These are phyloP conservation scores for Rhodotorula mucilaginosa DNA, from an alignment of 1,284 basidiomycete genomes.

Conservation along the genomic window DNA sequence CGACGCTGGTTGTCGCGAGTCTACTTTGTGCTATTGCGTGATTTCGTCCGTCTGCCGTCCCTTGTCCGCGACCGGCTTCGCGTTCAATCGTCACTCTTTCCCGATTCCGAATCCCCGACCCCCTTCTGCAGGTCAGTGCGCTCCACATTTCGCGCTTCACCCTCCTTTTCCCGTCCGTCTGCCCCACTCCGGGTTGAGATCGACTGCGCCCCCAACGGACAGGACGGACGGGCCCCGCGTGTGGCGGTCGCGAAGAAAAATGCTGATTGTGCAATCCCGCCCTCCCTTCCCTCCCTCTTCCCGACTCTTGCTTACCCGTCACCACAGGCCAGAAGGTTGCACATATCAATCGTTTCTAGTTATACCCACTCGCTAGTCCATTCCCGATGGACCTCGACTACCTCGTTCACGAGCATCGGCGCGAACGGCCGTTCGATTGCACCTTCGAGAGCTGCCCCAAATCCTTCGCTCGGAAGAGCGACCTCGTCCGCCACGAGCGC, in stretches of 20 bases:
- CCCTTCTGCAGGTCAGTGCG: slow-evolving; percentile 8
- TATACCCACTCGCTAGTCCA: not conserved
- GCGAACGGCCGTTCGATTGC: slow-evolving; percentile 47
- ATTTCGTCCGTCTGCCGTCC: not conserved
- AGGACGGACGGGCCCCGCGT: too few species aligned
- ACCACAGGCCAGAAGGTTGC: too few species aligned
- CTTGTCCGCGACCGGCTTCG: not conserved
- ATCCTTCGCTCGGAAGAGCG: slow-evolving; percentile 54
- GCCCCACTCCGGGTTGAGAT: not conserved
- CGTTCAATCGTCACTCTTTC: not conserved
- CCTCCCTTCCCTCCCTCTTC: not conserved
- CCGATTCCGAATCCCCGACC: not conserved
- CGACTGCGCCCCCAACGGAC: too few species aligned
- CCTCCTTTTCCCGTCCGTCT: not conserved
- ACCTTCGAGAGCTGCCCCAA: slow-evolving; percentile 50
- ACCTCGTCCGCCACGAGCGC: slow-evolving; percentile 53
- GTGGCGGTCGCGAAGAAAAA: too few species aligned
- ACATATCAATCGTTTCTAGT: too few species aligned
- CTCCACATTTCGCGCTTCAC: not conserved
- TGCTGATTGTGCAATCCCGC: too few species aligned
- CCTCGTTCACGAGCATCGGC: not conserved
- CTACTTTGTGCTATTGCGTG: not conserved
- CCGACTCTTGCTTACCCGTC: too few species aligned
- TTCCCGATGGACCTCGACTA: not conserved
- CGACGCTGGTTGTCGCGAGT: not conserved